Base-by-base conservation (phyloP, 2,329 filamentous ascomycete species). In the Epichloe amarillans region DNA sequence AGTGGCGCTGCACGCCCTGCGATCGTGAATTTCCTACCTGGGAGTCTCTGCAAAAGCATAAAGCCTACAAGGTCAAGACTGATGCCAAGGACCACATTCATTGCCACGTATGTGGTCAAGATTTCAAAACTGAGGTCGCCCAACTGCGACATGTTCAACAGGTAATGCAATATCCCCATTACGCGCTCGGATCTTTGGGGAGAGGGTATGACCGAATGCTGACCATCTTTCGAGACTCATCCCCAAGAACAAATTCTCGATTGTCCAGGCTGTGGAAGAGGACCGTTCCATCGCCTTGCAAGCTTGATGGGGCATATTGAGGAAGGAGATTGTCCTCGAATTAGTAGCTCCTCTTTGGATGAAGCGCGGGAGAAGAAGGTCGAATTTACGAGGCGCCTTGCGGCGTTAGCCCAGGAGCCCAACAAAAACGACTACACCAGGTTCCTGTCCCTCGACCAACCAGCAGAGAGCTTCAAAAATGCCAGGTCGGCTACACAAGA, bases 241-340 rank as follows among this genome's bases (percentile, higher is more conserved):
- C 63, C 64, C 5, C 55, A 64, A 12, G 56, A 62, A 17, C 70
- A 75, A 49, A 53, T 67, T 2, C 64, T 79, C 1, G 45, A 54
- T 3, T 79, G 76, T 46, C 73, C 73, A 1, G 75, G 70, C 26
- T 79, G 76, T 52, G 47, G 57, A 0, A 52, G 57, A 0, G 62
- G 56, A 2, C 60, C 60, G 1, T 77, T 75, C 50, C 45, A 35
- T 0, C 62, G 65, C 1, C 61, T 71, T 0, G 62, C 66, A 1
- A 54, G 47, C 0, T 66, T 76, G 37, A 66, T 77, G 49, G 38
- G 52, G 1, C 76, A 79, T 47, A 64, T 79, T 3, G 73, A 79
- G 58, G 54, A 55, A 2, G 58, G 63, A 23, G 50, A 65, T 1
- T 79, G 76, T 53, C 30, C 52, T 1, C 48, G 38, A 0, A 66